Evolutionary conservation across 2,329 filamentous ascomycete genomes (phyloP), one percentile per base, ranked within the genome.

Genomic region (Teratosphaeria nubilosa): DNA sequence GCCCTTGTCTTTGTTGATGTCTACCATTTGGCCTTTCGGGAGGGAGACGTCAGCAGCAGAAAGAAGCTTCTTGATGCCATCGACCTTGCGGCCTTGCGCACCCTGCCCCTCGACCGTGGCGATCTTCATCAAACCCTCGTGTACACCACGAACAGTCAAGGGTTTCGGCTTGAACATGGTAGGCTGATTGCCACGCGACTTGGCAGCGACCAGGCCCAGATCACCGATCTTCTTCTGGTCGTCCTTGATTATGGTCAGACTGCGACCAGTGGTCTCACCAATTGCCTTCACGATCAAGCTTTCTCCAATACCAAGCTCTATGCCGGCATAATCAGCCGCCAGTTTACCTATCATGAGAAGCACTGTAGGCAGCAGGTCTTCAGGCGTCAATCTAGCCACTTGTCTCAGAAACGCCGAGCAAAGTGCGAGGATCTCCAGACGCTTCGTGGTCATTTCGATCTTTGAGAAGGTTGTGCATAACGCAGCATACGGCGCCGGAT

Each of bases 261-360:
- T 95, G 60, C 94, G 86, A 10, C 94, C 94, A 0, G 94, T 99
- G 31, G 86, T 88, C 76, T 97, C 92, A 11, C 92, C 92, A 68
- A 99, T 95, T 5, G 94, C 90, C 73, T 97, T 99, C 91, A 97
- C 97, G 68, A 99, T 96, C 30, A 99, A 76, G 0, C 92, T 97
- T 75, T 99, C 94, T 58, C 94, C 94, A 66, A 99, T 99, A n/a
- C 94, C 94, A 31, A 99, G 81, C 74, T 99, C 94, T 62, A 99
- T 91, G 22, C 94, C 94, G 51, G 91, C 87, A 72, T 96, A 99
- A 69, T 99, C 94, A 2, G 94, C 92, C 2, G 94, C 94, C 27
- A 99, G 83, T 73, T 97, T 97, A 76, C 96, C 96, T 73, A 96
- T 89, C 94, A 99, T 97, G 31, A 99, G 83, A 62, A 96, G 80